phyloP scores from a whole-genome alignment of 2,329 filamentous ascomycete genomes.

The Clarireedia sp. region DNA sequence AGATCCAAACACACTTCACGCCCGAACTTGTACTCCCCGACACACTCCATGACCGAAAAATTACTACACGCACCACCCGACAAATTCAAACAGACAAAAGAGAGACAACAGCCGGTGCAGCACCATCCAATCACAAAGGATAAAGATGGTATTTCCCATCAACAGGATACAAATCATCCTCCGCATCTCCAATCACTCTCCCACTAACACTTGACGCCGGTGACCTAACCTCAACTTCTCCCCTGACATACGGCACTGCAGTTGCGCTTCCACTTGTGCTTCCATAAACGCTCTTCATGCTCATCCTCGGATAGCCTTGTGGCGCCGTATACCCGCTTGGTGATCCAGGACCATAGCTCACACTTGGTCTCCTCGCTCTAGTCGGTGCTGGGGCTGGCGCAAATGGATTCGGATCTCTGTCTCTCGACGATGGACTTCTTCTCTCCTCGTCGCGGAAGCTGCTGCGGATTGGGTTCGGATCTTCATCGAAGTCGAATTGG shows the following conservation, averaged over 20 bases:
- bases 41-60: too few relatives aligned
- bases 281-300: background rate
- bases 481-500: background rate
- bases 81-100: background rate
- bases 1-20: too few relatives aligned
- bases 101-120: background rate
- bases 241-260: slow-evolving; percentile 4
- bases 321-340: background rate
- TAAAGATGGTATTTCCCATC: slow-evolving; percentile 26
- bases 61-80: background rate
- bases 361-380: slow-evolving; percentile 1
- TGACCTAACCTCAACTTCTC: background rate
- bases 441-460: slow-evolving; percentile 1
- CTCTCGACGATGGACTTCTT: background rate
- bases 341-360: background rate
- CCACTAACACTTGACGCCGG: background rate
- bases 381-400: background rate
- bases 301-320: background rate
- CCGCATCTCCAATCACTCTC: background rate
- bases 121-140: slow-evolving; percentile 1
- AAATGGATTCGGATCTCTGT: background rate
- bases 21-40: too few relatives aligned
- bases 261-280: background rate
- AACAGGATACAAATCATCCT: slow-evolving; percentile 9
- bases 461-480: background rate